phyloP scores from a whole-genome alignment of 2,329 filamentous ascomycete species.

The Diplodia intermedia region DNA sequence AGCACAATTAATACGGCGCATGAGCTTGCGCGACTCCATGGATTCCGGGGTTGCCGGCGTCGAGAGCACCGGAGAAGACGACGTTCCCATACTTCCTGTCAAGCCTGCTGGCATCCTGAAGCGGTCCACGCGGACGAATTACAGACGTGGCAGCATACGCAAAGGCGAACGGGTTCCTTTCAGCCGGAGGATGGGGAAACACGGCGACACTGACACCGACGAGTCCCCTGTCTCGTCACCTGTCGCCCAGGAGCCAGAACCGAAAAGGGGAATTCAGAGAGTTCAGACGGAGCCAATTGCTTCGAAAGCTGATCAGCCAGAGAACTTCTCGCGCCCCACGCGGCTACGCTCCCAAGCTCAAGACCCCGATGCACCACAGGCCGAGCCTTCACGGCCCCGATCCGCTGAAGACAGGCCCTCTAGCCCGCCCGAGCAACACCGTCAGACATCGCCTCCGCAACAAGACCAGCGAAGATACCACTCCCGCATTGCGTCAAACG shows the following conservation, averaged over 20 bases:
- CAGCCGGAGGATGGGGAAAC: slow-evolving; percentile 72
- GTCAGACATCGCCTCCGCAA: slow-evolving; percentile 36
- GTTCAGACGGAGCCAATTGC: slow-evolving; percentile 74
- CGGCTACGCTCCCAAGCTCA: slow-evolving; percentile 41
- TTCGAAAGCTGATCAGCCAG: slow-evolving; percentile 42
- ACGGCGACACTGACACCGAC: slow-evolving; percentile 63
- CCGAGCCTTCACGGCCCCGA: slow-evolving; percentile 15
- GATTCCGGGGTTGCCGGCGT: slow-evolving; percentile 43
- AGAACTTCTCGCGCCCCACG: slow-evolving; percentile 68
- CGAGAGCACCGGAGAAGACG: slow-evolving; percentile 61
- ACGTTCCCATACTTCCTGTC: slow-evolving; percentile 85
- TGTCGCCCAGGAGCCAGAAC: slow-evolving; percentile 10
- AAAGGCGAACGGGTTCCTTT: slow-evolving; percentile 78
- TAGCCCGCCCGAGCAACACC: slow-evolving; percentile 40
- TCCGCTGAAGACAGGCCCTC: slow-evolving; percentile 26
- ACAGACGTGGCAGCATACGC: slow-evolving; percentile 84
- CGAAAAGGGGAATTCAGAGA: slow-evolving; percentile 61
- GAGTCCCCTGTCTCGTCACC: slow-evolving; percentile 39
- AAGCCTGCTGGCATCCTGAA: slow-evolving; percentile 78
- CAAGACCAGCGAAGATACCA: slow-evolving; percentile 56
- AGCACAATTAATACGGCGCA: slow-evolving; percentile 70
- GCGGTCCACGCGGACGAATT: slow-evolving; percentile 89
- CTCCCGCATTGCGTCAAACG: slow-evolving; percentile 63
- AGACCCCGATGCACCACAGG: slow-evolving; percentile 7
- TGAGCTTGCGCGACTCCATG: slow-evolving; percentile 63